Percentiles rank a stretch among this genome's conserved stretches.
Evolutionary conservation across 495 filamentous ascomycete genomes (phyloP).

Genomic region (Penicillium desertorum): DNA sequence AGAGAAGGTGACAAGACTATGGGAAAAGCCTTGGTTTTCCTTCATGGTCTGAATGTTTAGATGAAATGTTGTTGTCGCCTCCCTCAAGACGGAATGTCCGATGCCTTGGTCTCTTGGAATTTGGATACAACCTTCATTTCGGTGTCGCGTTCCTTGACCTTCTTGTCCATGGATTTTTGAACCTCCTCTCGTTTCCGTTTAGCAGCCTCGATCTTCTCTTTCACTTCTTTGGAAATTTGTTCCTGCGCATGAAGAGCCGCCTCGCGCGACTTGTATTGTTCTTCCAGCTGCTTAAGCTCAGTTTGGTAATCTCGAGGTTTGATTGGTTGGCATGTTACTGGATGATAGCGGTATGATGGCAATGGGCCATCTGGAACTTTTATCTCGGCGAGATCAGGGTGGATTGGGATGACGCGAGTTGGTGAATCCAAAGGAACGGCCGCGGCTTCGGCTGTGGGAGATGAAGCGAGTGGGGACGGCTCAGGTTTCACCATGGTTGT

Average conservation of each 20-base stretch:
- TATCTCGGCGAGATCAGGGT: conserved; percentile 42
- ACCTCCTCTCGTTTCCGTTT: conserved; percentile 44
- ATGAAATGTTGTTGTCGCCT: background rate
- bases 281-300: conserved; percentile 40
- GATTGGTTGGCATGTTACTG: conserved; percentile 42
- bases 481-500: conserved; percentile 26
- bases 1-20: background rate
- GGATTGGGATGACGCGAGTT: conserved; percentile 43
- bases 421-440: conserved; percentile 37
- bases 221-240: conserved; percentile 40
- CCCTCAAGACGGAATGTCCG: conserved; percentile 35
- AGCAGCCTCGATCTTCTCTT: conserved; percentile 39
- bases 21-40: background rate
- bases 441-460: conserved; percentile 27
- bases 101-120: conserved; percentile 42
- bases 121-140: conserved; percentile 50
- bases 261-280: conserved; percentile 40
- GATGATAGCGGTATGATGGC: conserved; percentile 38
- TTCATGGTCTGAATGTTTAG: background rate
- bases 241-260: conserved; percentile 44
- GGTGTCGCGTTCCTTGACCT: conserved; percentile 45
- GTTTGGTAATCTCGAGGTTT: conserved; percentile 29
- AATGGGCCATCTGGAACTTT: conserved; percentile 38
- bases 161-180: conserved; percentile 47
- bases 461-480: conserved; percentile 36